Evolutionary conservation across 257 asterid species (phyloP).

Genomic region (Ilex asprella): DNA sequence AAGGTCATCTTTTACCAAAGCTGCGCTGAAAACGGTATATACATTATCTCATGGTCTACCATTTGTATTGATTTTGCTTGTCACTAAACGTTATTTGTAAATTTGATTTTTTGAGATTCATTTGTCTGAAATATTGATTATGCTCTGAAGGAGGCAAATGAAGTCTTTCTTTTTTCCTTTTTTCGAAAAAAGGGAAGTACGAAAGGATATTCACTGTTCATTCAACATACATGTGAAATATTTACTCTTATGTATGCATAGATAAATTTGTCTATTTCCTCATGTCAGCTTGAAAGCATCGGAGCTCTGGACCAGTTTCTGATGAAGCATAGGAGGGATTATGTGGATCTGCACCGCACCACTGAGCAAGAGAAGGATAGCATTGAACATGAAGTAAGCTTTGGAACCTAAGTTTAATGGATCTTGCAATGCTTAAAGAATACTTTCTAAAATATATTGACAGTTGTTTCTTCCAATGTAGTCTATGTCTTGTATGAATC

Average conservation of each 20-base stretch:
- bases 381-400: constrained; percentile 89
- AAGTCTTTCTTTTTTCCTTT: no score
- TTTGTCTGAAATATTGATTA: no score
- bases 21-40: constrained; percentile 75
- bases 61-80: no score
- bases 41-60: background rate
- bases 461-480: background rate
- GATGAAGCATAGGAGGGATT: constrained; percentile 88
- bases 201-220: background rate
- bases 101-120: no score
- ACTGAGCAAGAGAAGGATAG: constrained; percentile 88
- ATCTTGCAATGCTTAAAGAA: background rate
- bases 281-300: constrained; percentile 66
- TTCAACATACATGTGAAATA: no score
- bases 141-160: no score
- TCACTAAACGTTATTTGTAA: no score
- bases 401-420: background rate
- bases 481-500: background rate
- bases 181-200: background rate
- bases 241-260: background rate
- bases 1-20: constrained; percentile 66
- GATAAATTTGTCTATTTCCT: constrained; percentile 2
- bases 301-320: constrained; percentile 73
- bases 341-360: constrained; percentile 76
- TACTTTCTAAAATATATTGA: background rate